phyloP scores from a whole-genome alignment of 352 stramenopile genomes.

The Phytophthora capsici region DNA sequence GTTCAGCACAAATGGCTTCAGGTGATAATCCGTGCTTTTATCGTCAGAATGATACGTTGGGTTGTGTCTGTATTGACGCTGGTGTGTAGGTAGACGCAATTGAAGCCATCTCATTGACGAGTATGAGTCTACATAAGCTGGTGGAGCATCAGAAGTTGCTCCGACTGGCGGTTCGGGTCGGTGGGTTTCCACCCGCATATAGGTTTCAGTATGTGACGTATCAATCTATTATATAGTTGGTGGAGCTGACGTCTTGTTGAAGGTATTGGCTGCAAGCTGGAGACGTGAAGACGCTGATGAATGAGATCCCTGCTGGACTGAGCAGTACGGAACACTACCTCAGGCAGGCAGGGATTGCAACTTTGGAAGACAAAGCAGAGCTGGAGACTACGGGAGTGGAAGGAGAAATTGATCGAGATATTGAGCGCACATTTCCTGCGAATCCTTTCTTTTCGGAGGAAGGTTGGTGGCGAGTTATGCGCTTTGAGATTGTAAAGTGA shows the following conservation, averaged over 20 bases:
- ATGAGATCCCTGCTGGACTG: slow-evolving; percentile 7
- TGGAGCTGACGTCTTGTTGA: slow-evolving; percentile 6
- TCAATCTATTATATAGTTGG: slow-evolving; percentile 1
- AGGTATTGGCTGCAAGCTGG: slow-evolving; percentile 53
- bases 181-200: slow-evolving; percentile 29
- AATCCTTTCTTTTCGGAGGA: slow-evolving; percentile 58
- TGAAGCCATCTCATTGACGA: slow-evolving; percentile 37
- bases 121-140: slow-evolving; percentile 19
- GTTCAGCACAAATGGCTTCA: slow-evolving; percentile 49
- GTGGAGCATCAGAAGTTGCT: slow-evolving; percentile 41
- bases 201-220: slow-evolving; percentile 38
- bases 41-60: background rate
- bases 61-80: slow-evolving; percentile 1
- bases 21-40: slow-evolving; percentile 18
- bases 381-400: slow-evolving; percentile 67
- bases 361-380: slow-evolving; percentile 37
- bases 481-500: too few relatives aligned
- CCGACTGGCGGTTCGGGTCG: slow-evolving; percentile 24
- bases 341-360: slow-evolving; percentile 48
- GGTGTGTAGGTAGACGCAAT: slow-evolving; percentile 41
- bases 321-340: slow-evolving; percentile 35
- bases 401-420: slow-evolving; percentile 80
- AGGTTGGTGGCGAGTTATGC: too few relatives aligned
- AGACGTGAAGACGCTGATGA: slow-evolving; percentile 37
- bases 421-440: slow-evolving; percentile 75